These are phyloP conservation scores for Escovopsis sp. DNA, from an alignment of 2,329 filamentous ascomycete species.

Conservation along the genomic window DNA sequence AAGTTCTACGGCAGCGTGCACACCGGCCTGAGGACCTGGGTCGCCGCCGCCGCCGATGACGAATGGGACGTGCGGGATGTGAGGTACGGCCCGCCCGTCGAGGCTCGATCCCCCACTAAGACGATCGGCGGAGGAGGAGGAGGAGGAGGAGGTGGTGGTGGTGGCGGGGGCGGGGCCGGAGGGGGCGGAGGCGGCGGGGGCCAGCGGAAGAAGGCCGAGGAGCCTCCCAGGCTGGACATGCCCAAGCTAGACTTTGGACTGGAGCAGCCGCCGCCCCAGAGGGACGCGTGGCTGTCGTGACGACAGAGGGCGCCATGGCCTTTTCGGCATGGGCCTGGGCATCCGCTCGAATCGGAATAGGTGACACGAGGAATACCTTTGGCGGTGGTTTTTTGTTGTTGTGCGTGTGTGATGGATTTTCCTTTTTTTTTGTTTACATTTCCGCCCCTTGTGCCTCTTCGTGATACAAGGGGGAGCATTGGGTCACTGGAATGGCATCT, in stretches of 20 bases:
- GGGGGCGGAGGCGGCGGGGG: conserved; percentile 4
- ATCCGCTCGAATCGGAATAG: neutral
- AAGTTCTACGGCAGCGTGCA: conserved; percentile 94
- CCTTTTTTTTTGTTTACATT: neutral
- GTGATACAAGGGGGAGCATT: neutral
- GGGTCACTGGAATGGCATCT: conserved; percentile 3
- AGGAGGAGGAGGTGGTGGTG: too few relatives aligned
- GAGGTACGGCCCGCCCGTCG: conserved; percentile 48
- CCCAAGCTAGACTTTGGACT: conserved; percentile 38
- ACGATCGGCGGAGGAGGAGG: conserved; percentile 9
- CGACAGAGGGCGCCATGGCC: neutral
- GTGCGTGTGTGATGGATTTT: conserved; percentile 1
- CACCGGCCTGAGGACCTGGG: conserved; percentile 77
- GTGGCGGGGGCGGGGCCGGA: too few relatives aligned
- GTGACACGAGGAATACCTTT: neutral
- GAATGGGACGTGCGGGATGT: conserved; percentile 77
- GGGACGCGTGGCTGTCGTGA: conserved; percentile 18
- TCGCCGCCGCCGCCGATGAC: conserved; percentile 73
- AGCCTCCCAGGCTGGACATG: conserved; percentile 47
- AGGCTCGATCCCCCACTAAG: conserved; percentile 17
- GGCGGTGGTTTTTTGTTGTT: conserved; percentile 1
- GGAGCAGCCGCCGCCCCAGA: conserved; percentile 16
- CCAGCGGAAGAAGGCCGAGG: conserved; percentile 34
- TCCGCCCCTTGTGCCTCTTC: neutral
- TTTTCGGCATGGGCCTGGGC: neutral